These are phyloP conservation scores for Zygosaccharomyces gambellarensis DNA, from an alignment of 805 yeast genomes.

Conservation along the genomic window DNA sequence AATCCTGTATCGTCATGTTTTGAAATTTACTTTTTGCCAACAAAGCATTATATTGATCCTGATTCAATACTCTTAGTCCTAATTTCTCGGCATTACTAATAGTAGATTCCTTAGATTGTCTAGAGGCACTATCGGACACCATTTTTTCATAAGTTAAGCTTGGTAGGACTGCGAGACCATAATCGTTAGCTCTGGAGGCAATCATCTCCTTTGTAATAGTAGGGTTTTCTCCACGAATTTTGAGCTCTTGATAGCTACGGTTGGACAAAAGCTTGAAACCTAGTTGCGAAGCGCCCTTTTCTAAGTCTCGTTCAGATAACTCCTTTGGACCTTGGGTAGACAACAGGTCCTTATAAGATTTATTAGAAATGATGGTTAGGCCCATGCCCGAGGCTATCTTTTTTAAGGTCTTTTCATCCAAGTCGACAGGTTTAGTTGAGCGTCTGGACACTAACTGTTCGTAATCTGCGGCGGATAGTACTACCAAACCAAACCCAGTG, in stretches of 20 bases:
- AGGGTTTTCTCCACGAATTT: background rate
- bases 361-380: background rate
- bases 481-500: conserved; percentile 16
- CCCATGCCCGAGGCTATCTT: background rate
- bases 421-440: background rate
- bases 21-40: background rate
- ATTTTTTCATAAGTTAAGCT: background rate
- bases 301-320: conserved; percentile 8
- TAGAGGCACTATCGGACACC: background rate
- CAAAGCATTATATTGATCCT: conserved; percentile 1
- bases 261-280: background rate
- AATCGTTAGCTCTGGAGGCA: background rate
- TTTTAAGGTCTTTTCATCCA: background rate
- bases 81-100: background rate
- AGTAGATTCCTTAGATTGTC: background rate
- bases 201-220: background rate
- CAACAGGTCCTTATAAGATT: background rate
- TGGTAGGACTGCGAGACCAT: background rate
- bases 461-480: conserved; percentile 9
- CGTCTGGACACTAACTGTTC: conserved; percentile 7
- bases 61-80: background rate
- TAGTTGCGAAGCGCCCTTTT: background rate
- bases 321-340: background rate
- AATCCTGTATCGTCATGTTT: background rate
- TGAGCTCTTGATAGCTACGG: background rate